A percentile compares a stretch with the other conserved stretches of the same genome.
phyloP scores from a whole-genome alignment of 2,329 filamentous ascomycete genomes.

The Scedosporium aurantiacum region DNA sequence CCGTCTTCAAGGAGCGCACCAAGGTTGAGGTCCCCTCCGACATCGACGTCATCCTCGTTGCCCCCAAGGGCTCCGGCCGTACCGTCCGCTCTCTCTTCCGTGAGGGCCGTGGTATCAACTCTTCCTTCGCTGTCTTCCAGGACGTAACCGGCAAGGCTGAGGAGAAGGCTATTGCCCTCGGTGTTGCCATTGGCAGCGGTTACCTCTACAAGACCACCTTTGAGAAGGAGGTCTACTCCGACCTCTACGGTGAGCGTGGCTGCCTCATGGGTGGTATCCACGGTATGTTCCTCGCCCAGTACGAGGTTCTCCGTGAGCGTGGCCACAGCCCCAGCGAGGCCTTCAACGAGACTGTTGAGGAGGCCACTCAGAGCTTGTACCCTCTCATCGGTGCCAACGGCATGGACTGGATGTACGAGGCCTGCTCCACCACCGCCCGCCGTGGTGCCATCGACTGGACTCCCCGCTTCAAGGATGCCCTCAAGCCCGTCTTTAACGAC shows the following conservation, averaged over 20 bases:
- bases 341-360: conserved; percentile 99
- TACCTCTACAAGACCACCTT: conserved; percentile 99
- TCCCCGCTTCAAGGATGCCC: conserved; percentile 88
- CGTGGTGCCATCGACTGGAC: conserved; percentile 99
- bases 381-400: conserved; percentile 93
- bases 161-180: conserved; percentile 94
- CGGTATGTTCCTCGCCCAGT: conserved; percentile 99
- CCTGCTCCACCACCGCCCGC: conserved; percentile 96
- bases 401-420: conserved; percentile 99
- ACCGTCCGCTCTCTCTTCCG: conserved; percentile 98
- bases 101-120: conserved; percentile 99
- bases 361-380: conserved; percentile 97
- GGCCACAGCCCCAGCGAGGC: conserved; percentile 96
- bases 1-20: conserved; percentile 99
- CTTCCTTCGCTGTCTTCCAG: conserved; percentile 95
- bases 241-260: conserved; percentile 98
- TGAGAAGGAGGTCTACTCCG: conserved; percentile 99
- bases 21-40: conserved; percentile 93
- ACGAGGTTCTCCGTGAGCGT: conserved; percentile 98
- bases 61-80: conserved; percentile 97
- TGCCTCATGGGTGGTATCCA: conserved; percentile 99
- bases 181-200: conserved; percentile 91
- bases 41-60: conserved; percentile 98
- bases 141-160: conserved; percentile 96
- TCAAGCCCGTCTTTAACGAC: conserved; percentile 98